A percentile compares a stretch with the other conserved stretches of the same genome.
Evolutionary conservation across 1,284 basidiomycete genomes (phyloP).

Genomic region (Pisolithus thermaeus): DNA sequence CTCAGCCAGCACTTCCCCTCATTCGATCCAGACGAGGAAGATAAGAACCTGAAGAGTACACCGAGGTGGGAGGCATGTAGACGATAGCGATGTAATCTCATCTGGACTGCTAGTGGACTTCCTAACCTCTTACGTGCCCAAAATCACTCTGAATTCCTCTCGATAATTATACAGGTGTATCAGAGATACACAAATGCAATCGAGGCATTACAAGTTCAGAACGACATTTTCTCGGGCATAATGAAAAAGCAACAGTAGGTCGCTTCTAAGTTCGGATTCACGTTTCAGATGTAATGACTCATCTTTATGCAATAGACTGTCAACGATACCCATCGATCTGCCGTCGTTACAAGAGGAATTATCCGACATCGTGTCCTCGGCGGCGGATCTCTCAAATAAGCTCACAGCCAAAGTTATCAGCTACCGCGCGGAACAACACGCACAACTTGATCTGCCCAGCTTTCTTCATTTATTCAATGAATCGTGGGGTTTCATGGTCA

Average conservation of each 20-base stretch:
- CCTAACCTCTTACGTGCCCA: conserved; percentile 61
- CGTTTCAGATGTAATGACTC: conserved; percentile 4
- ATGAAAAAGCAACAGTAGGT: conserved; percentile 46
- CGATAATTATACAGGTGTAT: conserved; percentile 60
- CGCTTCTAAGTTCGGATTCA: neutral
- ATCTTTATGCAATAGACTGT: conserved; percentile 28
- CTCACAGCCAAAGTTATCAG: conserved; percentile 75
- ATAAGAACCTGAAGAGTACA: conserved; percentile 31
- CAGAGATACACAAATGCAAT: conserved; percentile 62
- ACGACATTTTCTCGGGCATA: conserved; percentile 55
- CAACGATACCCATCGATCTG: conserved; percentile 34
- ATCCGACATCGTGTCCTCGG: conserved; percentile 70
- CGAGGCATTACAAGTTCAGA: conserved; percentile 67
- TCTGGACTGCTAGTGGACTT: conserved; percentile 35
- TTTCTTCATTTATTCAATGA: conserved; percentile 83
- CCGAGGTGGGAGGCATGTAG: conserved; percentile 28
- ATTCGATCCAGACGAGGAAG: conserved; percentile 51
- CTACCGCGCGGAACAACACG: conserved; percentile 74
- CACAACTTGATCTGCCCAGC: conserved; percentile 60
- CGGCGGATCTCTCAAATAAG: conserved; percentile 80
- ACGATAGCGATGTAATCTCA: conserved; percentile 3
- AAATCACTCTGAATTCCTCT: conserved; percentile 65
- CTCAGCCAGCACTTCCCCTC: conserved; percentile 47
- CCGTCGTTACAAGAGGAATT: conserved; percentile 52
- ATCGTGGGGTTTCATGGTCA: conserved; percentile 86